These are phyloP conservation scores for Lojkania enalia DNA, from an alignment of 2,329 filamentous ascomycete species.

Conservation along the genomic window DNA sequence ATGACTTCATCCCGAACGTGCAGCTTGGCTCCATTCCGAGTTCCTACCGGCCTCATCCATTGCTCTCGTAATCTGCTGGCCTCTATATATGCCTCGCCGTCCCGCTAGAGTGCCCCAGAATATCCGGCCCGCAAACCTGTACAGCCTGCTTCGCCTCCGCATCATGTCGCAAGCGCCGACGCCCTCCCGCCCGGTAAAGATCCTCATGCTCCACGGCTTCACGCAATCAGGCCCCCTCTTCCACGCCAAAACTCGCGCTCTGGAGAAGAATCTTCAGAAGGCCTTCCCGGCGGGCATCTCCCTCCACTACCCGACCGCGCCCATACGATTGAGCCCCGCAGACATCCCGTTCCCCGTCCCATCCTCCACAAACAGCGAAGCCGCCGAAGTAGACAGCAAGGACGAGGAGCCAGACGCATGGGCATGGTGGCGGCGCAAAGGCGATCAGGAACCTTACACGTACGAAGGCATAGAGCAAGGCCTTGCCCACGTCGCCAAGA, in stretches of 20 bases:
- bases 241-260: constrained; percentile 82
- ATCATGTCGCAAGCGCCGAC: constrained; percentile 37
- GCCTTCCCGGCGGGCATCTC: constrained; percentile 62
- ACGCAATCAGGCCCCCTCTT: constrained; percentile 88
- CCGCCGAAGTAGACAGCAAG: constrained; percentile 42
- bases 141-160: constrained; percentile 23
- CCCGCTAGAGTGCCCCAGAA: constrained; percentile 11
- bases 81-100: constrained; percentile 3
- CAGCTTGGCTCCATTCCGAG: not conserved
- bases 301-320: constrained; percentile 53
- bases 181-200: constrained; percentile 45
- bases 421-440: constrained; percentile 80
- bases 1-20: constrained; percentile 4
- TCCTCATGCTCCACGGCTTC: constrained; percentile 68
- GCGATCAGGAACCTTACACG: constrained; percentile 54
- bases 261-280: constrained; percentile 80
- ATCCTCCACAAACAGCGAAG: constrained; percentile 18
- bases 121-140: constrained; percentile 21
- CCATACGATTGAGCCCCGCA: constrained; percentile 46
- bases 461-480: constrained; percentile 75
- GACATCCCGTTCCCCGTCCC: constrained; percentile 58
- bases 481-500: constrained; percentile 61
- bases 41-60: not conserved
- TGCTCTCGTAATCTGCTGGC: not conserved
- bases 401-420: constrained; percentile 67